Base-by-base conservation (phyloP, 768 basidiomycete genomes). In the Lentinus tigrinus region DNA sequence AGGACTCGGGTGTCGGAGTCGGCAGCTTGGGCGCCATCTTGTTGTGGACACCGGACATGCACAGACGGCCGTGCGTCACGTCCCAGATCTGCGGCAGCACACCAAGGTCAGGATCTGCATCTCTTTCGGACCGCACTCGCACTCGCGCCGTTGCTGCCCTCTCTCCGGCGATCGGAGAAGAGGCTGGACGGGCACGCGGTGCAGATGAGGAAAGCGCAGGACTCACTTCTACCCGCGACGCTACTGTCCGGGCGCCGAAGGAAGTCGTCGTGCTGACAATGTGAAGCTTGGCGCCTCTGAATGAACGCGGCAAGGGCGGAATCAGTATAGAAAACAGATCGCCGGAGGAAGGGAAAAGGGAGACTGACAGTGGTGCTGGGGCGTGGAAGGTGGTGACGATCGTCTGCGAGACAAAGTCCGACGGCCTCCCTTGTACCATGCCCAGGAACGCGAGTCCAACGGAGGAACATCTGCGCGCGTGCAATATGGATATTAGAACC, bases 361-460 rank as follows among this genome's bases (percentile, higher is more conserved):
- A 4, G 2, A 52, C 50, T 52, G 23, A 53, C 42, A 53, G 24
- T 17, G 37, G 50, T 13, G 50, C 50, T 16, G 50, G 50, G 8
- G 50, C 50, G 16, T 52, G 50, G 19, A 37, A 52, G 8, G 50
- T 52, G 14, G 50, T 38, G 36, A 52, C 24, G 21, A 52, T 52
- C 50, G 50, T 39, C 37, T 52, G 50, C 10, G 50, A 52, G 19
- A 52, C 50, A 39, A 39, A 52, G 23, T 52, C 50, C 21, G 50
- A 36, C 36, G 50, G 50, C 38, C 17, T 52, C 37, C 50, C 37
- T 24, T 52, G 50, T 8, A 52, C 50, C 50, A 37, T 52, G 4
- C 21, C 50, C 19, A 52, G 50, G 36, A 52, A 37, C 36, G 36
- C 37, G 11, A 52, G 37, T 3, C 36, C 50, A 21, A 52, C 37